These are phyloP conservation scores for Puya raimondii DNA, from an alignment of 176 grass and related monocot species.

Conservation along the genomic window DNA sequence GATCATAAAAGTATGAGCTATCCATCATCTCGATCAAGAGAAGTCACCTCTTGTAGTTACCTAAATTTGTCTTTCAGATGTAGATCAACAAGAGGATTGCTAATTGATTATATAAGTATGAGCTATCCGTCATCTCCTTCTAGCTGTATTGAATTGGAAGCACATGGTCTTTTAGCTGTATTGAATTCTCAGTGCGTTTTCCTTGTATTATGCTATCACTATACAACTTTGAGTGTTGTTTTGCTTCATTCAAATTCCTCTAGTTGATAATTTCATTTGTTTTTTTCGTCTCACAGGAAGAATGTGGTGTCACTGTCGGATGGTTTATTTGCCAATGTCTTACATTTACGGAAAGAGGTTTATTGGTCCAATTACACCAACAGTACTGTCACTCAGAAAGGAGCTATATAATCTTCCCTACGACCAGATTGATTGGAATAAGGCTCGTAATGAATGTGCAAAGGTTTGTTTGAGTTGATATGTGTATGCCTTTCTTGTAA, in stretches of 20 bases:
- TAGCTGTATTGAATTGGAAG: no score
- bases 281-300: constrained; percentile 36
- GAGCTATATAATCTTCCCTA: constrained; percentile 63
- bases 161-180: no score
- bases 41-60: not conserved
- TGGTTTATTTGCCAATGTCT: constrained; percentile 96
- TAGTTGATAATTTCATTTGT: not conserved
- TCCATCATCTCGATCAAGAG: not conserved
- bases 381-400: constrained; percentile 58
- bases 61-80: not conserved
- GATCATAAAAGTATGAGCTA: not conserved
- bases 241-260: not conserved
- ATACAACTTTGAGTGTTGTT: not conserved
- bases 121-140: not conserved
- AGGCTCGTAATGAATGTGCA: constrained; percentile 82
- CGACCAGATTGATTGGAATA: constrained; percentile 69
- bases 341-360: constrained; percentile 96
- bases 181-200: no score
- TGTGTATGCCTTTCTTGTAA: not conserved
- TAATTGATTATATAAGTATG: not conserved
- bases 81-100: not conserved
- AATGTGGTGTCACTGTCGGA: constrained; percentile 97
- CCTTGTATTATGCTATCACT: not conserved
- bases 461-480: constrained; percentile 50
- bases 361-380: constrained; percentile 55